phyloP scores from a whole-genome alignment of 2,329 filamentous ascomycete genomes.

The Lachnellula cervina region DNA sequence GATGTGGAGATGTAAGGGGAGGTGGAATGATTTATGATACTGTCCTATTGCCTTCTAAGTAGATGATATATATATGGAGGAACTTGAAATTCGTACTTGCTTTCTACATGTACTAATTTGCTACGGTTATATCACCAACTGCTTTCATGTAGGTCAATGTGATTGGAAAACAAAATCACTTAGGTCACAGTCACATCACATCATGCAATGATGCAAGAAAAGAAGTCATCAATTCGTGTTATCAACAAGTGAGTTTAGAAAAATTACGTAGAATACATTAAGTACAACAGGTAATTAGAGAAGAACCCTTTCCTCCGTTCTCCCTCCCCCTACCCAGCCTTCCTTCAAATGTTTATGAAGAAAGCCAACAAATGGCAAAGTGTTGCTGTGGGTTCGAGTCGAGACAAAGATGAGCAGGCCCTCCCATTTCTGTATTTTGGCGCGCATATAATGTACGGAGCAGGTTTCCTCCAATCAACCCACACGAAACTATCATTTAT shows the following conservation, averaged over 20 bases:
- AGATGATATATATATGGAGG: too few relatives aligned
- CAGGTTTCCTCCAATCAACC: neutral
- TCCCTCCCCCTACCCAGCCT: neutral
- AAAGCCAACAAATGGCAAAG: neutral
- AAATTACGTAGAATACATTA: conserved; percentile 22
- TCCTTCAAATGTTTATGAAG: neutral
- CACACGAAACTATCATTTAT: neutral
- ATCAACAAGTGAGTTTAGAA: conserved; percentile 3
- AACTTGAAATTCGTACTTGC: too few relatives aligned
- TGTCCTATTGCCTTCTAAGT: too few relatives aligned
- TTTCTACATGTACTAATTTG: too few relatives aligned
- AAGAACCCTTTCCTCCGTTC: conserved; percentile 5
- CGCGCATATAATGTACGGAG: neutral
- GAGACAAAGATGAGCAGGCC: neutral
- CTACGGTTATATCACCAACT: too few relatives aligned
- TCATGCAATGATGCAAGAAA: neutral
- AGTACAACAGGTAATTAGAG: conserved; percentile 3
- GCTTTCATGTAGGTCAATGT: too few relatives aligned
- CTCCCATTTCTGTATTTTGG: neutral
- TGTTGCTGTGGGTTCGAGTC: neutral
- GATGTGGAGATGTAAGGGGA: too few relatives aligned
- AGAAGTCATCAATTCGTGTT: neutral
- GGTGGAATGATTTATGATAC: too few relatives aligned
- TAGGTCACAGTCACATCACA: too few relatives aligned
- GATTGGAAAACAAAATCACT: too few relatives aligned